A percentile compares a stretch with the other conserved stretches of the same genome.
Evolutionary conservation across 129 eudicot species (phyloP).

Genomic region (Flaveria brownii): DNA sequence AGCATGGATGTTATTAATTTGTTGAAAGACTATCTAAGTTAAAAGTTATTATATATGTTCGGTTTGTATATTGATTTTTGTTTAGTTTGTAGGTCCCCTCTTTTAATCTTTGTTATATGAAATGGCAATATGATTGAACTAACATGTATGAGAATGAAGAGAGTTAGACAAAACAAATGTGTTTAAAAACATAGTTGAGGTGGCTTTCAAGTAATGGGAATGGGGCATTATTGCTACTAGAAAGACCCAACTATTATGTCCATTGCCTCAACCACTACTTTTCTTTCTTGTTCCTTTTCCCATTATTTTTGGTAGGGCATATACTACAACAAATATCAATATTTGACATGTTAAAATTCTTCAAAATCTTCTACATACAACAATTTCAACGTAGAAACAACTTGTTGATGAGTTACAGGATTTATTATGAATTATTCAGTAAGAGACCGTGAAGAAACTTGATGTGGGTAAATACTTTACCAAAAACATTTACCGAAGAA

Average conservation of each 20-base stretch:
- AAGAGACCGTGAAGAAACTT: too few relatives aligned
- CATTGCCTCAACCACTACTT: conserved; percentile 19
- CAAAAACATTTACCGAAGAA: too few relatives aligned
- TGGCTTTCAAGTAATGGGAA: conserved; percentile 32
- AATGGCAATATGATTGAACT: conserved; percentile 24
- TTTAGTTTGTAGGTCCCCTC: conserved; percentile 16
- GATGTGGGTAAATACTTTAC: too few relatives aligned
- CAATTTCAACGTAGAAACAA: background rate
- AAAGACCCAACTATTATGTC: conserved; percentile 22
- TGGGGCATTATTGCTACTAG: conserved; percentile 23
- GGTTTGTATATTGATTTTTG: background rate
- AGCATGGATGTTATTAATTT: too few relatives aligned
- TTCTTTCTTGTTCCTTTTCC: conserved; percentile 13
- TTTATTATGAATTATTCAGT: too few relatives aligned
- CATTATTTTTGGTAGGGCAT: conserved; percentile 19
- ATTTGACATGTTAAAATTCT: background rate
- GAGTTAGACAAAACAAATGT: conserved; percentile 13
- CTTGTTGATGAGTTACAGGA: too few relatives aligned
- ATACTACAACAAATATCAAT: conserved; percentile 9
- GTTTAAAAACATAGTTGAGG: conserved; percentile 30
- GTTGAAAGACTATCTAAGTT: too few relatives aligned
- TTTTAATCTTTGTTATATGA: conserved; percentile 1
- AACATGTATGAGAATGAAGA: conserved; percentile 5
- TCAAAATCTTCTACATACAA: background rate
- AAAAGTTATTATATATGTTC: background rate